Evolutionary conservation across 108 stramenopile species (phyloP).

Genomic region (Hondaea fermentalgiana): DNA sequence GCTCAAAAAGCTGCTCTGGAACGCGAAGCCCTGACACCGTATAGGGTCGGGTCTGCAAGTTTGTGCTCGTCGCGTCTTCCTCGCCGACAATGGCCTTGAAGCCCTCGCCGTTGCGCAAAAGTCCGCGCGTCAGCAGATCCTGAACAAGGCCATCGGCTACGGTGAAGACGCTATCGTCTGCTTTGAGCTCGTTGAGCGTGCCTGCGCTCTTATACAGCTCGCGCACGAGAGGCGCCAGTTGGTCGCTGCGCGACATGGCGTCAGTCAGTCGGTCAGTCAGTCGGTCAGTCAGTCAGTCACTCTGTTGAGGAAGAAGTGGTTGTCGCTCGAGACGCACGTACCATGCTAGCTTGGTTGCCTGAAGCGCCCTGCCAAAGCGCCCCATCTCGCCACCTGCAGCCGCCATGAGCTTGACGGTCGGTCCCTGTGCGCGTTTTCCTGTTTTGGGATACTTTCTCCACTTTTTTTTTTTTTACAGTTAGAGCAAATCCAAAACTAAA

Average conservation of each 20-base stretch:
- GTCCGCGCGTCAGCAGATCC: conserved; percentile 31
- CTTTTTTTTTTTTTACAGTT: background rate
- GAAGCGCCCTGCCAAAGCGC: too few relatives aligned
- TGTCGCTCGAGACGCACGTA: too few relatives aligned
- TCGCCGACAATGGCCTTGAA: conserved; percentile 23
- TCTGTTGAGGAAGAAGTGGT: too few relatives aligned
- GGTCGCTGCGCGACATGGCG: background rate
- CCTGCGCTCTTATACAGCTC: conserved; percentile 33
- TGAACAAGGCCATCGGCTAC: conserved; percentile 57
- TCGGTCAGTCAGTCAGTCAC: background rate
- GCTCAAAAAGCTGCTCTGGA: conserved; percentile 1
- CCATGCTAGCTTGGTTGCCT: too few relatives aligned
- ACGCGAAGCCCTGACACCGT: conserved; percentile 33
- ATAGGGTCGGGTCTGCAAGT: conserved; percentile 23
- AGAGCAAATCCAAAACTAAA: background rate
- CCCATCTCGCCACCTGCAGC: too few relatives aligned
- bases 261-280: background rate
- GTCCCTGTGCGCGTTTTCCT: too few relatives aligned
- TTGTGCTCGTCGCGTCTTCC: conserved; percentile 29
- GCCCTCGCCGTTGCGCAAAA: conserved; percentile 35
- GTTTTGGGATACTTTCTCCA: too few relatives aligned
- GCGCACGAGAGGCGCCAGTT: conserved; percentile 43
- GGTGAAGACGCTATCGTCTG: conserved; percentile 49
- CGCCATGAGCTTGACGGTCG: too few relatives aligned
- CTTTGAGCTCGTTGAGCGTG: conserved; percentile 29